Evolutionary conservation across 2,329 filamentous ascomycete species (phyloP), one percentile per base, ranked within the genome.

Genomic region (Pseudopyricularia javanii): DNA sequence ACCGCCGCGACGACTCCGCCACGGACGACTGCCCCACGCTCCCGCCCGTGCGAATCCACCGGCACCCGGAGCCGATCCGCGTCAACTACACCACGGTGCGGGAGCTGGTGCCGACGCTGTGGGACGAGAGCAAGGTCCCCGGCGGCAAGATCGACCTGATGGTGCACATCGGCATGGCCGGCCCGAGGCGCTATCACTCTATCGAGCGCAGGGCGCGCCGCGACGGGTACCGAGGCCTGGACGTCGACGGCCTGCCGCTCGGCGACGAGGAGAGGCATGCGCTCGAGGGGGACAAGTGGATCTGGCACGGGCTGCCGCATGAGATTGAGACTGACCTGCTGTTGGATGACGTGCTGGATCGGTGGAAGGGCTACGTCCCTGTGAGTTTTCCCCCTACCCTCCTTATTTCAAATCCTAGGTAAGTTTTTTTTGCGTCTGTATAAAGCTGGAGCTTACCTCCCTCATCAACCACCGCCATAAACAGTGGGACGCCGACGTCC

Each of bases 111-210:
- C 86, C 88, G 1, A 63, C 63, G 5, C 71, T 95, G 5, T 80
- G 88, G 69, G 37, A 20, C 17, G 70, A 73, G 20, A 30, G 34
- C 35, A 33, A 4, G 50, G 17, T 1, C 14, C 24, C 17, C 40
- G 35, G 12, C 11, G 15, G n/a, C 47, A 49, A 49, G 47, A 75
- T 83, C 52, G 85, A 94, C 65, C 68, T 85, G 30, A 74, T 82
- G 22, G 66, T 95, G 4, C 88, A 94, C 66, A 85, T 94, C 51
- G 89, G 89, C 56, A 89, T 94, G 77, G 86, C 88, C 64, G 63
- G 85, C 65, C 61, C 79, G 69, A 59, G 75, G 66, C 60, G 80
- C 14, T 66, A 79, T 59, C 94, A 91, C 64, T 77, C 79, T 11
- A 71, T 91, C 8, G 89, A 95, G 70, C 75, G 78, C 11, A 72